Base-by-base conservation (phyloP, 2,329 filamentous ascomycete species). In the Piedraia hortae region DNA sequence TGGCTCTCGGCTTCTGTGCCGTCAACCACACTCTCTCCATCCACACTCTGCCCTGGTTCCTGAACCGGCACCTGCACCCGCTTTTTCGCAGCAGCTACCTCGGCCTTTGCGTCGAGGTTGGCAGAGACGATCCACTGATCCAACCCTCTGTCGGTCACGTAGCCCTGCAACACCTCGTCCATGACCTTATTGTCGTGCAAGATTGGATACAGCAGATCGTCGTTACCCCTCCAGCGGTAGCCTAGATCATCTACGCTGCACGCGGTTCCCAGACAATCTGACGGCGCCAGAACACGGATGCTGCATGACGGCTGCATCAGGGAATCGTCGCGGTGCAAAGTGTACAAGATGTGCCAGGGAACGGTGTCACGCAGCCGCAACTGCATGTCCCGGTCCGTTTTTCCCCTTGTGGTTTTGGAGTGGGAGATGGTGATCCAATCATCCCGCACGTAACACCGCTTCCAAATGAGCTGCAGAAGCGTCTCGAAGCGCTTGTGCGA, bases 341-440 rank as follows among this genome's bases (percentile, higher is more conserved):
- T 23, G 20, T 30, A 32, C 5, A 38, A 19, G 1, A 77, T 89
- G 22, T 31, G 25, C 56, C 34, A 45, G 2, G 33, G 25, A 7
- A 31, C 31, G 2, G 40, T 43, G 11, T 35, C 24, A 8, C 35
- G 31, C 8, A 88, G 46, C 10, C 60, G 51, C 13, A 58, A 53
- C 23, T 65, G 52, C 13, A 77, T 59, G 29, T 72, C 58, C 3
- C 51, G 47, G 36, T 89, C 78, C 25, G 64, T 62, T 39, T 73
- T 31, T 22, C 31, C 31, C 6, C 10, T 12, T 16, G 16, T 22
- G 27, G 69, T 54, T 21, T 68, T 62, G 1, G 72, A 82, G 32
- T 74, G 64, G 38, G 85, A 82, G 38, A 88, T 59, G 26, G 51
- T 54, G 12, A 59, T 51, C 85, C 85, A 97, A 39, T 91, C 63